These are phyloP conservation scores for Oryza officinalis DNA, from an alignment of 176 grass and related monocot genomes.

Conservation along the genomic window DNA sequence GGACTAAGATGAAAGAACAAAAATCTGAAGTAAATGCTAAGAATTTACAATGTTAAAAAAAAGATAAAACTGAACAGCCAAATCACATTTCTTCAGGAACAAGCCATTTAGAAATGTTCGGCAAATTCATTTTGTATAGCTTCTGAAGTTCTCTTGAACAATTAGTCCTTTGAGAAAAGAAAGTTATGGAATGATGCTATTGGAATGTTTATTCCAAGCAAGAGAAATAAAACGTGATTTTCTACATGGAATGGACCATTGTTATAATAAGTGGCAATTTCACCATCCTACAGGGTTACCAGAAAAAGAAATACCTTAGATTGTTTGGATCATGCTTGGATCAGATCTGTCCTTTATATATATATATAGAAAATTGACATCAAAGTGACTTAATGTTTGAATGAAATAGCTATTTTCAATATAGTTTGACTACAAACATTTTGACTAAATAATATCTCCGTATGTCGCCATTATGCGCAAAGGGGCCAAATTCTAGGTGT, in stretches of 20 bases:
- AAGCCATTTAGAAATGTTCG: background rate
- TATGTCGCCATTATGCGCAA: background rate
- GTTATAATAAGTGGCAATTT: background rate
- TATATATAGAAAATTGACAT: background rate
- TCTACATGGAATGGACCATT: background rate
- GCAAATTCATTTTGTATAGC: background rate
- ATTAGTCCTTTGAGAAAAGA: background rate
- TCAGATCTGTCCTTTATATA: background rate
- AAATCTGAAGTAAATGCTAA: background rate
- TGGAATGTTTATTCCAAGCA: background rate
- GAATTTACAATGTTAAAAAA: background rate
- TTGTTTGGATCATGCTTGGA: constrained; percentile 11
- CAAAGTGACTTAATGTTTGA: background rate
- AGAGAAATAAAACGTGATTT: background rate
- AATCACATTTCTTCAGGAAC: background rate
- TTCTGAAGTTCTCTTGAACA: constrained; percentile 5
- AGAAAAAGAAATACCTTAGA: background rate
- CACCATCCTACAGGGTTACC: constrained; percentile 1
- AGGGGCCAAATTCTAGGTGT: background rate
- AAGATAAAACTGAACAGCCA: background rate
- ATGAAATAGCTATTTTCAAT: background rate
- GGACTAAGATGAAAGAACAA: background rate
- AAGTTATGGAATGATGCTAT: background rate
- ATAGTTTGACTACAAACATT: background rate
- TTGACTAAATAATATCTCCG: constrained; percentile 24